Evolutionary conservation across 768 basidiomycete genomes (phyloP), one percentile per base, ranked within the genome.

Genomic region (Astraeus odoratus): DNA sequence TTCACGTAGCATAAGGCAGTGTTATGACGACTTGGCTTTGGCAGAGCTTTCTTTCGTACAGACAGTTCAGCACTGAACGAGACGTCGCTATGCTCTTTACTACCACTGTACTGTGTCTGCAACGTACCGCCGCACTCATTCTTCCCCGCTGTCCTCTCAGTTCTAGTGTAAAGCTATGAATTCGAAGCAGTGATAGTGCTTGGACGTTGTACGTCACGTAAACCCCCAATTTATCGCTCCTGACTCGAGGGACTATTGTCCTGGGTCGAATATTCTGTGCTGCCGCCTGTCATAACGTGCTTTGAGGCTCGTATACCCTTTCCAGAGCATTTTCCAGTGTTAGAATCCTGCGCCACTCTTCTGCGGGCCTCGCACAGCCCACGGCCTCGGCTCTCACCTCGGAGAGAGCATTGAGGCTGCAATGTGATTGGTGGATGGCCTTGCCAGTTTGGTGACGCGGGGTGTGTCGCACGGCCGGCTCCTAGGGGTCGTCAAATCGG

Each of bases 161-260:
- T 46, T n/a, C n/a, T n/a, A n/a, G 25, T 8, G 19, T 8, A 7
- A 44, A 51, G 52, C 59, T 61, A 55, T 60, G 59, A 45, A 38
- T 30, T 18, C 5, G 43, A 60, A 42, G 60, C 59, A 35, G 57
- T 60, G 59, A 9, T 12, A 16, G 12, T 49, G 46, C 52, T 49
- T 36, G 20, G 53, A 43, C 48, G 39, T 48, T 20, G 44, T 35
- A 57, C 49, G 51, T 43, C 45, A 52, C 44, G 19, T 47, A 19
- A 42, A 50, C 50, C 54, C 59, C 39, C 56, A 39, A 27, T 43
- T 47, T 16, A 29, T 46, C 37, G 8, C 34, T 24, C 31, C 41
- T 25, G 40, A 23, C 33, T 40, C 26, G 27, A 27, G 35, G 37
- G 30, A 12, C 30, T 4, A 31, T 31, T n/a, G 10, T 31, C 30